Percentiles rank a stretch among this genome's conserved stretches.
These are phyloP conservation scores for Entrophospora sp. DNA, from an alignment of 192 early-diverging fungal genomes.

Conservation along the genomic window DNA sequence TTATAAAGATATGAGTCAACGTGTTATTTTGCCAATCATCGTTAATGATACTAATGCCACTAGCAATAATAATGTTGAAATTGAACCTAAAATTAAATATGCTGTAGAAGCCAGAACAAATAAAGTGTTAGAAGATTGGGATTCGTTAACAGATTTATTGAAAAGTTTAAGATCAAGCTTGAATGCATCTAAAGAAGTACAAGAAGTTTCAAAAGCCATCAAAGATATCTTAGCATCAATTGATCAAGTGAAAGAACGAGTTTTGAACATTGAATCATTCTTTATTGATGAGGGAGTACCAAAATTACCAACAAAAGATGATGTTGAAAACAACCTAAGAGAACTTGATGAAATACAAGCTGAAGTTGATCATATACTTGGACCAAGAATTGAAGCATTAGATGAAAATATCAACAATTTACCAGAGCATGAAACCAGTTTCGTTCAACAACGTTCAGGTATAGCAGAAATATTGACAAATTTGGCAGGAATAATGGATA, in stretches of 20 bases:
- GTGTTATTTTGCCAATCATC: not conserved
- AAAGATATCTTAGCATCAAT: constrained; percentile 16
- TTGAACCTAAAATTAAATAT: constrained; percentile 17
- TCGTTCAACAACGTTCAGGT: constrained; percentile 27
- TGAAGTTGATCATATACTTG: constrained; percentile 26
- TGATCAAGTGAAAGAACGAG: constrained; percentile 17
- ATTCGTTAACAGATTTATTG: constrained; percentile 21
- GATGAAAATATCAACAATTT: constrained; percentile 24
- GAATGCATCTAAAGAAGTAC: constrained; percentile 13
- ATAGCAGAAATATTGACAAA: constrained; percentile 28
- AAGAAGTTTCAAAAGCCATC: constrained; percentile 13
- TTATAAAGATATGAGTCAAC: not conserved
- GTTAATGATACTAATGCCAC: not conserved
- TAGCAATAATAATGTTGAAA: not conserved
- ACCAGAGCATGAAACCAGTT: constrained; percentile 19
- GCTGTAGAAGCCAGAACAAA: constrained; percentile 21
- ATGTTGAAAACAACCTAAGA: constrained; percentile 13
- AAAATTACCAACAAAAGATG: constrained; percentile 7
- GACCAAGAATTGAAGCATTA: constrained; percentile 22
- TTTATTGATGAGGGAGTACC: not conserved
- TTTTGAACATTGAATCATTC: constrained; percentile 20
- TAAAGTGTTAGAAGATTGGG: constrained; percentile 26
- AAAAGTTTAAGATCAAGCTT: constrained; percentile 2
- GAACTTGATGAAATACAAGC: constrained; percentile 19
- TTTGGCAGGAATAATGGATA: constrained; percentile 27